These are phyloP conservation scores for Cubamyces sp. DNA, from an alignment of 768 basidiomycete genomes.

Conservation along the genomic window DNA sequence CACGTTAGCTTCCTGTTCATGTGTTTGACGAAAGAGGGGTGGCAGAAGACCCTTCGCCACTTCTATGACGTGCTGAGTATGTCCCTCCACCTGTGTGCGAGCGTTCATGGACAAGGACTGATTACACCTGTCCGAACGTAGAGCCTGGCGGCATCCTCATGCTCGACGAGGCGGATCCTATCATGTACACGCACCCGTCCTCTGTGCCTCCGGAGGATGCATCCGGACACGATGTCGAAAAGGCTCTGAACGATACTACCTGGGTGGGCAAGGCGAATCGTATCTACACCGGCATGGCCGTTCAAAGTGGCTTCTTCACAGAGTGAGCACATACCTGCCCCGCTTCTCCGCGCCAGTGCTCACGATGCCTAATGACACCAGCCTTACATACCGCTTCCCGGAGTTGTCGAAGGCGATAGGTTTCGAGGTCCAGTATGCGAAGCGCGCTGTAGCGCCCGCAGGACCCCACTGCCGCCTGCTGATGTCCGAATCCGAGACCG, in stretches of 20 bases:
- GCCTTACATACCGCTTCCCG: constrained; percentile 13
- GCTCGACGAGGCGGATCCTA: constrained; percentile 12
- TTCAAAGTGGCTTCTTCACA: constrained; percentile 13
- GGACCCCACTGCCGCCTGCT: neutral
- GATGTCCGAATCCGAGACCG: neutral
- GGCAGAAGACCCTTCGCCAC: constrained; percentile 20
- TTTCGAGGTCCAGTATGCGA: neutral
- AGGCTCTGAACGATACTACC: constrained; percentile 4
- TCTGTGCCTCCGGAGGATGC: neutral
- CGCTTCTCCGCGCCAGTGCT: neutral
- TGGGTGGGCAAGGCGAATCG: constrained; percentile 24
- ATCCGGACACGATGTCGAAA: constrained; percentile 11
- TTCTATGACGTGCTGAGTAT: constrained; percentile 18
- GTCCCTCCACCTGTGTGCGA: neutral
- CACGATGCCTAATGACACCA: neutral
- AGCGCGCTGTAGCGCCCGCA: constrained; percentile 1
- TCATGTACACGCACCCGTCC: constrained; percentile 1
- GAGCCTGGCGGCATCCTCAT: constrained; percentile 16
- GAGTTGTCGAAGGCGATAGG: neutral
- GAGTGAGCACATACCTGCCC: constrained; percentile 12
- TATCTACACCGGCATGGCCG: constrained; percentile 16
- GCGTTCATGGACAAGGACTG: too few species aligned
- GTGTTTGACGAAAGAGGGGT: constrained; percentile 20
- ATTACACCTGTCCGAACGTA: neutral
- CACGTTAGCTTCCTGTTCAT: constrained; percentile 26